Base-by-base conservation (phyloP, 768 basidiomycete genomes). In the Amanita fuliginea region DNA sequence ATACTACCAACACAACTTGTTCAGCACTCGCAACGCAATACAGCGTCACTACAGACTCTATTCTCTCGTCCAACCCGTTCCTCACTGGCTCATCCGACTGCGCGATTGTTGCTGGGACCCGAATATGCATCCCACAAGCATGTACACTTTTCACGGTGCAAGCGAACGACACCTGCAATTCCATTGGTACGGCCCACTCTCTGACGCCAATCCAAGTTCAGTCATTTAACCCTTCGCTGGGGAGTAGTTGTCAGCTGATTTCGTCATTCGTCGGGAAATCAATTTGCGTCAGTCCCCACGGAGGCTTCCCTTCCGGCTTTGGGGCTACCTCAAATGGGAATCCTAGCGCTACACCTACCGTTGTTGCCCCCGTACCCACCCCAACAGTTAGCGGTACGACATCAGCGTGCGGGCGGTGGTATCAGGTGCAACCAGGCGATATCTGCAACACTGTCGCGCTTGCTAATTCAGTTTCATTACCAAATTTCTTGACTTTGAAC, bases 341-440 rank as follows among this genome's bases (percentile, higher is more conserved):
- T 24, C 56, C 58, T 16, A 51, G 49, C 16, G 51, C 53, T 8
- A 57, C 57, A 6, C 42, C 57, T 10, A 60, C 59, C 0, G 41
- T 54, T 6, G 33, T 46, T 33, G 55, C 56, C n/a, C 51, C 57
- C 5, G 19, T 55, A 11, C 56, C 60, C n/a, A 53, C 56, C 8
- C 60, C 56, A 6, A 59, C 58, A 9, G 56, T 50, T 22, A 36
- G 32, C 40, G 61, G 61, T 9, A 56, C 61, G 2, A 59, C 60
- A 18, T 51, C 50, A 16, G 51, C 51, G 11, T 62, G 60, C 46
- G 57, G 59, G 10, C 53, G 56, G 22, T 62, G 51, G 30, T 58
- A 57, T 32, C 51, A 55, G 18, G 55, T 59, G 14, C 54, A 57
- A 46, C 39, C 42, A 11, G 55, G 55, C 24, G 55, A 59, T 46